Base-by-base conservation (phyloP, 108 stramenopile genomes). In the Phaeodactylum tricornutum region DNA sequence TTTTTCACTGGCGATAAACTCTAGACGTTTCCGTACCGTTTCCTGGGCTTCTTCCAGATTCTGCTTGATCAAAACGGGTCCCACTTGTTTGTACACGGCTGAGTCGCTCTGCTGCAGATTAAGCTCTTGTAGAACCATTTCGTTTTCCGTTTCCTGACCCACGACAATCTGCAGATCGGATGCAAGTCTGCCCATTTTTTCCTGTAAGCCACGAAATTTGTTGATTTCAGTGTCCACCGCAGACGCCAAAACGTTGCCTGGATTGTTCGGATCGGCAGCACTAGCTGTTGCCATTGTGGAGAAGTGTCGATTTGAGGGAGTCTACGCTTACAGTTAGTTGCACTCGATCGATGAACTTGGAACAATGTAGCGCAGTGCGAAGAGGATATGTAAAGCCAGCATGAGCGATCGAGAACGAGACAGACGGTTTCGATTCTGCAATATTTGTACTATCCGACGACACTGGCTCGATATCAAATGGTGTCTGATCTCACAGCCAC, bases 31-130 rank as follows among this genome's bases (percentile, higher is more conserved):
- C n/a, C 43, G 46, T 4, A 96, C 84, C 3, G 86, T 92, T 12
- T 84, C 62, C 34, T 77, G 87, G 29, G 87, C 89, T 42, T 96
- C 95, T n/a, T 87, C 85, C 29, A 88, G 49, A 17, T 86, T 83
- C 39, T 92, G 81, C 55, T 75, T 77, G 15, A 96, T 69, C n/a
- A 96, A 59, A 11, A 93, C 84, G 7, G 95, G 95, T 8, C 95
- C 95, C 9, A 93, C 78, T 63, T 81, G 67, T 55, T 96, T 96
- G 67, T 85, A 93, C 9, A 96, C 66, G 15, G 64, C 55, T 4
- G 64, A 53, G 22, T 62, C 62, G 3, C 62, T 60, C 16, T 72
- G 67, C 40, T 75, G 20, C 23, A 66, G 32, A 40, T 64, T 32
- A 19, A 79, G 47, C 53, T 74, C 87, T 47, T 72, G 59, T 57